Conservation (phyloP, 148 eudicot species). For the Rhododendron mucronatum region DNA sequence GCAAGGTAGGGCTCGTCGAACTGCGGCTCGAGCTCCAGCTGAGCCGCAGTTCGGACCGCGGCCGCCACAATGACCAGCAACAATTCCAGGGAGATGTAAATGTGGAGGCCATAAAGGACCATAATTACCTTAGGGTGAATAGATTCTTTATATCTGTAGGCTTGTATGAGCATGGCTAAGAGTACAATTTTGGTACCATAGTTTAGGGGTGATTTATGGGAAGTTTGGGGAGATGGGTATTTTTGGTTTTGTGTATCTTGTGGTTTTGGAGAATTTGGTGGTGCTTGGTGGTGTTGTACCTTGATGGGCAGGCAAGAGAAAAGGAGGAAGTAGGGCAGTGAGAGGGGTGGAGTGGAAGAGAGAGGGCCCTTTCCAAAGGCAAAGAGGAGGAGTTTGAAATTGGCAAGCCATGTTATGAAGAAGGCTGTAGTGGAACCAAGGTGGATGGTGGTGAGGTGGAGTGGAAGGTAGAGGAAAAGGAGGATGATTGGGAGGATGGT, state of each 20-base stretch:
- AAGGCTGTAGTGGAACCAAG: constrained; percentile 26
- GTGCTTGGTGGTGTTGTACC: neutral
- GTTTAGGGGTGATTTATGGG: constrained; percentile 6
- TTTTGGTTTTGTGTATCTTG: neutral
- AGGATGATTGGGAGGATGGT: constrained; percentile 23
- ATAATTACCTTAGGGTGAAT: neutral
- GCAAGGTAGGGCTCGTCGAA: constrained; percentile 17
- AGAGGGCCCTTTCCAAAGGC: constrained; percentile 28
- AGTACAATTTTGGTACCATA: neutral
- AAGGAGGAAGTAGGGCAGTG: constrained; percentile 22
- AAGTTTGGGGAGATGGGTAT: neutral
- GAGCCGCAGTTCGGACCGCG: neutral
- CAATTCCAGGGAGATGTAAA: neutral
- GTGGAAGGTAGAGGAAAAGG: constrained; percentile 35
- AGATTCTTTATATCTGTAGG: neutral
- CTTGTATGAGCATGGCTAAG: neutral
- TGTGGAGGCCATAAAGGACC: constrained; percentile 8
- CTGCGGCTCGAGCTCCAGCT: constrained; percentile 7
- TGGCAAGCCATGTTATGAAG: constrained; percentile 47
- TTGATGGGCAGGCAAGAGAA: constrained; percentile 35
- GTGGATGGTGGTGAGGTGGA: constrained; percentile 29
- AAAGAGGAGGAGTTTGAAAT: constrained; percentile 39
- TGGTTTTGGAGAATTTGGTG: neutral
- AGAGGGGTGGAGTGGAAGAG: constrained; percentile 6
- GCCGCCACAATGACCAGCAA: neutral